phyloP scores from a whole-genome alignment of 2,329 filamentous ascomycete species.

The Botryotinia convoluta region DNA sequence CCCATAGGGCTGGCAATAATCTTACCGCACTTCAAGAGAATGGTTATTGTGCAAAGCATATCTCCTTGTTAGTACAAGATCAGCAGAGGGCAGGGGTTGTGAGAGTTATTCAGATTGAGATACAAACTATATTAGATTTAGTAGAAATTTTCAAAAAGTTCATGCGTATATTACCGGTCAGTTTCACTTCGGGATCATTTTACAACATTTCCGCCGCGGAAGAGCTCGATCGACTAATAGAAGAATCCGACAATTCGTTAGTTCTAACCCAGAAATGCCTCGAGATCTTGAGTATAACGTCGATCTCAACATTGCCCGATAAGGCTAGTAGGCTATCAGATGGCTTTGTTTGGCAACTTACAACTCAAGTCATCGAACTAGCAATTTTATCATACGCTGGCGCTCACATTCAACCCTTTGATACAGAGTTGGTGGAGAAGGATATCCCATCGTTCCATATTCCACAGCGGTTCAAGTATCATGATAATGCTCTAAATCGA shows the following conservation, averaged over 20 bases:
- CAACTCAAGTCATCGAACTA: slow-evolving; percentile 20
- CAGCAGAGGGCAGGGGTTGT: background rate
- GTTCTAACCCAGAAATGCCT: background rate
- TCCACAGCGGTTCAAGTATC: background rate
- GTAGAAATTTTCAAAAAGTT: background rate
- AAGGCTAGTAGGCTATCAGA: background rate
- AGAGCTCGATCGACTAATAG: background rate
- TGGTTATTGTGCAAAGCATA: background rate
- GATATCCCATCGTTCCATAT: slow-evolving; percentile 2
- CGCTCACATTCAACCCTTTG: slow-evolving; percentile 21
- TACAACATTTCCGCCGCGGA: too few relatives aligned
- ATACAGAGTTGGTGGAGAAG: slow-evolving; percentile 3
- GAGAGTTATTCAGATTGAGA: background rate
- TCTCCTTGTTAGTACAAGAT: slow-evolving; percentile 5
- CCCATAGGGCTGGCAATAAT: background rate
- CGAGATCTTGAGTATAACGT: background rate
- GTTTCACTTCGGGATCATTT: background rate
- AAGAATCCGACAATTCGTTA: background rate
- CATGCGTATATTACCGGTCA: background rate
- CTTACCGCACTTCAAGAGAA: background rate
- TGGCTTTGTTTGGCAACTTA: slow-evolving; percentile 14
- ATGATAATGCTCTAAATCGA: background rate
- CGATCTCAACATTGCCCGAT: background rate
- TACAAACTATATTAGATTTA: slow-evolving; percentile 1
- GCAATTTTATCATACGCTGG: slow-evolving; percentile 24